Evolutionary conservation across 2,329 filamentous ascomycete species (phyloP), one percentile per base, ranked within the genome.

Genomic region (Venturia carpophila): DNA sequence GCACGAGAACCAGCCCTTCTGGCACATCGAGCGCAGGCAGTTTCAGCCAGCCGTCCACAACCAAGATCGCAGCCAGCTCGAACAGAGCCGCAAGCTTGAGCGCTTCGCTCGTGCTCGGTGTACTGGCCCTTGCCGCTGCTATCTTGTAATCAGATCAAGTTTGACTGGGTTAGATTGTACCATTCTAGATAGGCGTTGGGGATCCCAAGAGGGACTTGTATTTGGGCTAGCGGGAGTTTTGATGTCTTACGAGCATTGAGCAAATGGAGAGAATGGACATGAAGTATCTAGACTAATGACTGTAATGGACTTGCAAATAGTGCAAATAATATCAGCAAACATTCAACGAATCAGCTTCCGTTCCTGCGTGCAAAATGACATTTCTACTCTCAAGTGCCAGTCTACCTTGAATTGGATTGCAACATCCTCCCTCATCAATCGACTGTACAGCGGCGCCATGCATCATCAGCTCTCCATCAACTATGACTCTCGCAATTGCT

Each of bases 201-300:
- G 52, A 58, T 58, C 52, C 52, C 52, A 58, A 37, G 52, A 34
- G 52, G 52, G 27, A 58, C 37, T 37, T 37, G 17, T 11, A 37
- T 37, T 9, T 34, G 52, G 52, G 10, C 37, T 58, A 58, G 52
- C 52, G 52, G 52, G 52, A 58, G 52, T 58, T 58, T 37, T 37
- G 52, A 37, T 37, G n/a, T 39, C 9, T 37, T 10, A 37, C 17
- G 52, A 58, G 52, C 52, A 21, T 58, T 55, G n/a, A 34, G 17
- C 24, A 55, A 24, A 37, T n/a, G n/a, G 37, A n/a, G 52, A 58
- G 30, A 58, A 58, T 58, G 52, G 37, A n/a, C 6, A 19, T 5
- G 37, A 34, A n/a, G 27, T 39, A 58, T 58, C 19, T 37, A 58
- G 30, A n/a, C 17, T 56, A 19, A 58, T n/a, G 27, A 19, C 5